Base-by-base conservation (phyloP, 768 basidiomycete species). In the Russula foetens region DNA sequence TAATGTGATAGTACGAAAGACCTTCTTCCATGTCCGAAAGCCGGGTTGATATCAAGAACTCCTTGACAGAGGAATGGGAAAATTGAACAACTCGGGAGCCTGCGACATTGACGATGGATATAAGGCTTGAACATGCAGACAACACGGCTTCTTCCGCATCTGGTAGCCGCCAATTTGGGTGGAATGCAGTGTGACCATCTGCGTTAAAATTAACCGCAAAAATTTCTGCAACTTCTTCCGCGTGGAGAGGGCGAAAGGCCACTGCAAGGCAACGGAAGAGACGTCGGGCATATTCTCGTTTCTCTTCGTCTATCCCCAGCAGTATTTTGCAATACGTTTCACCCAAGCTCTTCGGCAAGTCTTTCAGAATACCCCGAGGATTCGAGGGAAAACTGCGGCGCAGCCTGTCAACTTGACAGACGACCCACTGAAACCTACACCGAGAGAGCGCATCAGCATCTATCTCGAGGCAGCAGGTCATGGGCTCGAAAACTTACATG, bases 371-470 rank as follows among this genome's bases (percentile, higher is more conserved):
- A 3, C 4, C 4, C 17, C 23, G n/a, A n/a, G 55, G 49, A 14
- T 39, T 45, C 2, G 39, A 28, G 2, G 59, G 41, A 7, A 55
- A 43, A 17, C 19, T n/a, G 14, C 29, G 26, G 33, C 59, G 47
- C 11, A 60, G 6, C 7, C 1, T 17, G 2, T 33, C 53, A 3
- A 60, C 7, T 21, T 60, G 59, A 23, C 59, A 60, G 2, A 21
- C 12, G 1, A 49, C 47, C 38, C 47, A 60, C 48, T 46, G 15
- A 7, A 60, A 60, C 59, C 59, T 60, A 14, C 33, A n/a, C n/a
- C n/a, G n/a, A 9, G 11, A 21, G 1, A 23, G 3, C 0, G 17
- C 9, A 8, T 41, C 5, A 41, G 39, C 17, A 19, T 17, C 39
- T n/a, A n/a, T 19, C 3, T 11, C 2, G 39, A 17, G 12, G 12